Conservation (phyloP, 179 eudicot species). For the Heliamphora pulchella region DNA sequence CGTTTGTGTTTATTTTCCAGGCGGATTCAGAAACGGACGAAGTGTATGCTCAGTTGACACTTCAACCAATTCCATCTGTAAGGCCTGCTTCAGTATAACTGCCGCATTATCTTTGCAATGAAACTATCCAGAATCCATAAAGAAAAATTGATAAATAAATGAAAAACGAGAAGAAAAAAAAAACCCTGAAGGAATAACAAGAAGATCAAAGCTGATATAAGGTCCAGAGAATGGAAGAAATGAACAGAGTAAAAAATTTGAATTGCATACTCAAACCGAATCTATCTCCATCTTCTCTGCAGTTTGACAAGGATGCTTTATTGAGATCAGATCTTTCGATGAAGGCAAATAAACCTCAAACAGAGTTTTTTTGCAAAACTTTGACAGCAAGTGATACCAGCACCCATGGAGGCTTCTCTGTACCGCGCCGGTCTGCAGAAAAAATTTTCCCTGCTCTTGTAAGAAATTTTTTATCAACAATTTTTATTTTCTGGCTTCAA, state of each 20-base stretch:
- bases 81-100: slow-evolving; percentile 2
- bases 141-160: not conserved
- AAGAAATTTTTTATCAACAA: slow-evolving; percentile 20
- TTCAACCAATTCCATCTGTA: slow-evolving; percentile 85
- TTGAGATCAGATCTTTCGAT: slow-evolving; percentile 81
- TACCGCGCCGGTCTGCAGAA: slow-evolving; percentile 98
- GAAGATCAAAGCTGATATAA: not conserved
- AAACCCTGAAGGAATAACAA: not conserved
- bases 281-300: slow-evolving; percentile 23
- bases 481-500: not conserved
- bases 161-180: not conserved
- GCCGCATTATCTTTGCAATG: not conserved
- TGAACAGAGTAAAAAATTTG: not conserved
- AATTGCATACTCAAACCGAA: not conserved
- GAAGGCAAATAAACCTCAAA: slow-evolving; percentile 75
- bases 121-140: not conserved
- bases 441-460: slow-evolving; percentile 92
- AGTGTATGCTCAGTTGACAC: slow-evolving; percentile 98
- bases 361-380: slow-evolving; percentile 92
- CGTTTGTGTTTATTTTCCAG: slow-evolving; percentile 31
- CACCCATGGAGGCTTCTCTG: slow-evolving; percentile 98
- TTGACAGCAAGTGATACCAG: slow-evolving; percentile 99
- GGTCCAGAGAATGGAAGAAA: not conserved
- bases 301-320: slow-evolving; percentile 92
- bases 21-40: slow-evolving; percentile 99